Conservation (phyloP, 202 grass and related monocot genomes). For the Bolboschoenoplectus hybrid region DNA sequence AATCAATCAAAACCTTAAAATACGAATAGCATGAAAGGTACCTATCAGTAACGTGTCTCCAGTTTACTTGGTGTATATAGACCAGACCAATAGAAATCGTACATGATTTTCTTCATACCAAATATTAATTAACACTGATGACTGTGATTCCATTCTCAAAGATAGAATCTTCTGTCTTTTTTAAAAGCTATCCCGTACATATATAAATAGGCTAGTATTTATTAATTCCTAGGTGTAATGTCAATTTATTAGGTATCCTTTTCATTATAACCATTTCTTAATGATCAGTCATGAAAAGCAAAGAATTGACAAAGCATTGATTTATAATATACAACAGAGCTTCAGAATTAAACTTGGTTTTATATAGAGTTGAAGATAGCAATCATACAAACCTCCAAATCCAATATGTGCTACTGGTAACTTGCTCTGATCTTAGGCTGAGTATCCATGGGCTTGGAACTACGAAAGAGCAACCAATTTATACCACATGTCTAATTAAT, state of each 20-base stretch:
- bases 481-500: no score
- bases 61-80: slow-evolving; percentile 3
- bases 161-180: not conserved
- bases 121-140: slow-evolving; percentile 1
- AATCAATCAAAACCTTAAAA: not conserved
- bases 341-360: not conserved
- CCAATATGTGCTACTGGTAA: not conserved
- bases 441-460: not conserved
- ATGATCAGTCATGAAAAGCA: not conserved
- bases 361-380: not conserved
- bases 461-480: not conserved
- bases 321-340: not conserved
- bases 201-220: not conserved
- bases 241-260: not conserved
- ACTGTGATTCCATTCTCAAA: not conserved
- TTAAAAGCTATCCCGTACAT: not conserved
- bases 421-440: not conserved
- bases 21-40: not conserved
- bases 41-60: not conserved
- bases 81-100: not conserved
- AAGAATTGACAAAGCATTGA: not conserved
- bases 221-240: not conserved
- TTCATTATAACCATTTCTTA: not conserved
- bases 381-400: not conserved
- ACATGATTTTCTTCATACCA: not conserved